Percentiles rank a stretch among this genome's conserved stretches.
phyloP scores from a whole-genome alignment of 2,329 filamentous ascomycete species.

The Claviceps pazoutovae region DNA sequence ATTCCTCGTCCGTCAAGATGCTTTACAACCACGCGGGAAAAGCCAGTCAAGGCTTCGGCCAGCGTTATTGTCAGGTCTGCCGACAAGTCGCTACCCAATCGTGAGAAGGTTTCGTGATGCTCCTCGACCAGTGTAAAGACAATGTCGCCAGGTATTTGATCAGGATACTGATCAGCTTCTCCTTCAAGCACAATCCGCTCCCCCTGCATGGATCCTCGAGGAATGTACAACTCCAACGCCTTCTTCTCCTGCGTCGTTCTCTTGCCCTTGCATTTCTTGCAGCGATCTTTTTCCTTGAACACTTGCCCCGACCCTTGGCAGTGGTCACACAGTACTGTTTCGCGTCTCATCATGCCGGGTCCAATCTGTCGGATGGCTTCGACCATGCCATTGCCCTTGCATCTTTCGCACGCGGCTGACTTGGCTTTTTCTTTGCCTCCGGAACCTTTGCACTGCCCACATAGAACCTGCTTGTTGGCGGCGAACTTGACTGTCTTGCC shows the following conservation, averaged over 20 bases:
- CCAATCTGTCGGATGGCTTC: constrained; percentile 72
- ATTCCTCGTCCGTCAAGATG: constrained; percentile 92
- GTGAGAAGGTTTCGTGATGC: constrained; percentile 66
- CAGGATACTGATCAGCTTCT: constrained; percentile 84
- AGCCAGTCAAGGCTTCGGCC: constrained; percentile 73
- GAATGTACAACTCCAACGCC: constrained; percentile 91
- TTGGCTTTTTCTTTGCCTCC: constrained; percentile 90
- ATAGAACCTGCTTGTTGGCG: constrained; percentile 87
- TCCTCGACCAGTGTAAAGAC: constrained; percentile 78
- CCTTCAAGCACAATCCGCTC: constrained; percentile 84
- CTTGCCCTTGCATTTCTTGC: constrained; percentile 97
- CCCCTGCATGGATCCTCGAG: constrained; percentile 70
- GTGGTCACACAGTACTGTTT: constrained; percentile 64
- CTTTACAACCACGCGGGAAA: constrained; percentile 78
- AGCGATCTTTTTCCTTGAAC: constrained; percentile 92
- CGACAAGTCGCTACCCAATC: constrained; percentile 71
- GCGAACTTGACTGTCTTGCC: constrained; percentile 96
- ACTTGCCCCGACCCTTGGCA: constrained; percentile 77
- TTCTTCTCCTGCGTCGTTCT: constrained; percentile 80
- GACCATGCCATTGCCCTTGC: constrained; percentile 65
- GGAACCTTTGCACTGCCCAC: constrained; percentile 70
- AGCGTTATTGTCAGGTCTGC: constrained; percentile 71
- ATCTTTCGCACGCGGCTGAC: constrained; percentile 67
- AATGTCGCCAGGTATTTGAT: constrained; percentile 82
- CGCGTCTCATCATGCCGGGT: constrained; percentile 71